Conservation (phyloP, 257 asterid species). For the Penstemon eatonii region DNA sequence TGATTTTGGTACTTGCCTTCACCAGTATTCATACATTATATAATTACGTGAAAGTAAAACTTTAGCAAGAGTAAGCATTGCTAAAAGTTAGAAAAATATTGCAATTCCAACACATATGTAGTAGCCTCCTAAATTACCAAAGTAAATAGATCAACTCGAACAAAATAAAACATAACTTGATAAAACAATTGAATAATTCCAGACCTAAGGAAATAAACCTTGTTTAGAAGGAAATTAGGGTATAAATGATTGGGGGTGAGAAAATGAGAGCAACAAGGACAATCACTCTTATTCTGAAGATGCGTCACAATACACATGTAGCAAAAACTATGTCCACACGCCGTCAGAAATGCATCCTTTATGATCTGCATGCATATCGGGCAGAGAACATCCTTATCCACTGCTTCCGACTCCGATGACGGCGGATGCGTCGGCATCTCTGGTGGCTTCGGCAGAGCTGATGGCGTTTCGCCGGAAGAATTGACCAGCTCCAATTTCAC, state of each 20-base stretch:
- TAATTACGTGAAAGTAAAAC: no score
- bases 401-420: conserved; percentile 28
- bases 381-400: conserved; percentile 75
- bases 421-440: background rate
- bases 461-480: conserved; percentile 31
- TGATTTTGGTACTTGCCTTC: no score
- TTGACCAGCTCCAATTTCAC: conserved; percentile 45
- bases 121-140: no score
- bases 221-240: conserved; percentile 92
- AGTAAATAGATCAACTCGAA: no score
- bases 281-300: conserved; percentile 79
- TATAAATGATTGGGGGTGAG: conserved; percentile 63
- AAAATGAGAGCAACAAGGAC: conserved; percentile 84
- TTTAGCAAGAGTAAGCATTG: no score
- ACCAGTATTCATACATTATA: no score
- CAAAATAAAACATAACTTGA: no score
- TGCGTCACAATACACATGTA: conserved; percentile 87
- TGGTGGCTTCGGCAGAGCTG: background rate
- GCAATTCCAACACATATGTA: no score
- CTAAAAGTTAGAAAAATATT: no score
- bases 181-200: no score
- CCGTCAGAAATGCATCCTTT: conserved; percentile 79
- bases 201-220: conserved; percentile 42
- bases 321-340: conserved; percentile 94
- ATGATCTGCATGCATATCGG: conserved; percentile 94